These are phyloP conservation scores for Parasitella parasitica DNA, from an alignment of 371 early-diverging fungal species.

Conservation along the genomic window DNA sequence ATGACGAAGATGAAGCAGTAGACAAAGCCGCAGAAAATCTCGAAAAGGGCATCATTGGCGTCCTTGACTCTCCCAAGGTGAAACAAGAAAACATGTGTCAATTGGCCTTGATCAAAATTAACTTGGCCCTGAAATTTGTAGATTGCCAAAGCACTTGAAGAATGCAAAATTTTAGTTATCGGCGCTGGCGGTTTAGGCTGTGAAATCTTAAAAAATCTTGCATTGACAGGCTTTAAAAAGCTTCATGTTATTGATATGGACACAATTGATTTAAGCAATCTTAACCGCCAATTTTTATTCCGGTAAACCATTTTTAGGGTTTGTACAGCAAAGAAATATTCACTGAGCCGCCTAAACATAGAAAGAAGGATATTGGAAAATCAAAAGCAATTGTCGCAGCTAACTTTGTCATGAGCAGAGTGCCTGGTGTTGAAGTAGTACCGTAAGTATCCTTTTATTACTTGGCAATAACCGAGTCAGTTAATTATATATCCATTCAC, in stretches of 20 bases:
- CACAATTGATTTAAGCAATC: constrained; percentile 97
- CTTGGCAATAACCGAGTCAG: not conserved
- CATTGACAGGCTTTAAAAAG: constrained; percentile 82
- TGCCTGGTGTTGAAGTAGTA: constrained; percentile 77
- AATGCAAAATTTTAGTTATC: constrained; percentile 69
- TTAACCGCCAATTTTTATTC: constrained; percentile 99
- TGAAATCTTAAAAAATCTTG: constrained; percentile 96
- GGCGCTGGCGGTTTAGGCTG: constrained; percentile 99
- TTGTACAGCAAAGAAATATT: too few relatives aligned
- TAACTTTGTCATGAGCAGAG: constrained; percentile 81
- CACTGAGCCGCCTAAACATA: too few relatives aligned
- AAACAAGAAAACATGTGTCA: too few relatives aligned
- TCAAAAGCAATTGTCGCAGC: constrained; percentile 90
- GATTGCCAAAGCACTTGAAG: constrained; percentile 28
- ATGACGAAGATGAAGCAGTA: constrained; percentile 11
- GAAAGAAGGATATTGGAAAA: constrained; percentile 77
- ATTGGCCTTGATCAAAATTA: not conserved
- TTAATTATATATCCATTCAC: too few relatives aligned
- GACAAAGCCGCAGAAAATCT: not conserved
- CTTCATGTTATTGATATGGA: constrained; percentile 96
- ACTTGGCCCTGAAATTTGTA: not conserved
- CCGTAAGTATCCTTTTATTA: constrained; percentile 59
- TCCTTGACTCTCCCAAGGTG: constrained; percentile 14
- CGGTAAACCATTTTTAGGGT: constrained; percentile 43
- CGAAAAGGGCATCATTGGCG: constrained; percentile 16